Evolutionary conservation across 2,329 filamentous ascomycete genomes (phyloP).

Genomic region (Aureobasidium sp.): DNA sequence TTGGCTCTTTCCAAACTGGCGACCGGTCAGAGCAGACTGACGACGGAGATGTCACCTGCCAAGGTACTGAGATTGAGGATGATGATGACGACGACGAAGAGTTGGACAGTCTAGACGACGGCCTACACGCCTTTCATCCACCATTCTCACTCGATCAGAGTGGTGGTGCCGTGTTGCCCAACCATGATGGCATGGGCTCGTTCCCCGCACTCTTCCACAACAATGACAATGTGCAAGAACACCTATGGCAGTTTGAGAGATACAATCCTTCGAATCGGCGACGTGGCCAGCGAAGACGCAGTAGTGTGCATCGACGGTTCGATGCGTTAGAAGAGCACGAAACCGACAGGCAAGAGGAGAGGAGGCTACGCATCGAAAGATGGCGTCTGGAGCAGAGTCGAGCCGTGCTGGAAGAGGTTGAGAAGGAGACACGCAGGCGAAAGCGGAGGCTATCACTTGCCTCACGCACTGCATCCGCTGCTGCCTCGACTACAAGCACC

Average conservation of each 20-base stretch:
- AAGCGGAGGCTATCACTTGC: constrained; percentile 58
- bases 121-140: constrained; percentile 75
- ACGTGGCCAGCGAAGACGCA: constrained; percentile 45
- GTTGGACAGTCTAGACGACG: constrained; percentile 87
- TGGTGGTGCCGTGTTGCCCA: constrained; percentile 67
- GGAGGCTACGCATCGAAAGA: constrained; percentile 75
- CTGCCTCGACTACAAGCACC: constrained; percentile 31
- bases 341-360: constrained; percentile 59
- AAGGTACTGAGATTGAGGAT: constrained; percentile 37
- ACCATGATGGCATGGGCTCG: constrained; percentile 84
- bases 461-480: not conserved
- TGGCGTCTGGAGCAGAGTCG: constrained; percentile 91
- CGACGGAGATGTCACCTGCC: constrained; percentile 34
- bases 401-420: constrained; percentile 78
- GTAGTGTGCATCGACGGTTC: constrained; percentile 51
- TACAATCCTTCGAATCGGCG: constrained; percentile 64
- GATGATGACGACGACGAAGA: constrained; percentile 66
- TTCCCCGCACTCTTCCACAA: constrained; percentile 55
- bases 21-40: constrained; percentile 50
- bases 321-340: constrained; percentile 49
- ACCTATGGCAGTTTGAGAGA: constrained; percentile 81
- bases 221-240: constrained; percentile 60
- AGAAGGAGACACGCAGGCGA: constrained; percentile 63
- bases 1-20: constrained; percentile 68
- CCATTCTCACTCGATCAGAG: constrained; percentile 49